Evolutionary conservation across 371 early-diverging fungal genomes (phyloP).

Genomic region (Mortierella sp.): DNA sequence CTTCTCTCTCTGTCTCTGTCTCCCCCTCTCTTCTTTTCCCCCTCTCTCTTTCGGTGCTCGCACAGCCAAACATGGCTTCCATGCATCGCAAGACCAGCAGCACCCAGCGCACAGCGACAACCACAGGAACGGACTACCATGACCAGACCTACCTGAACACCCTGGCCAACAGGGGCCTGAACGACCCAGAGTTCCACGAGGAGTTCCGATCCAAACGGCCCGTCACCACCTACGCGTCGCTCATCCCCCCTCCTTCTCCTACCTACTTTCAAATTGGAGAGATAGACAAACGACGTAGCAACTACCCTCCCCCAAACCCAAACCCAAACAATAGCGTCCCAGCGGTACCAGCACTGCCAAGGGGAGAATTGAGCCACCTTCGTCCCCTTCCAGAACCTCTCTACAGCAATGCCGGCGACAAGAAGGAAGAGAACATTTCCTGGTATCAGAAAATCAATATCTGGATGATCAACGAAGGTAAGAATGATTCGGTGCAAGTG

Average conservation of each 20-base stretch:
- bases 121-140: slow-evolving; percentile 14
- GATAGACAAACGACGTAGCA: slow-evolving; percentile 1
- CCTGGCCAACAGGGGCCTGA: slow-evolving; percentile 44
- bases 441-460: slow-evolving; percentile 43
- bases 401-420: slow-evolving; percentile 1
- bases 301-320: too few species aligned
- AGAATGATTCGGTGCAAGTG: too few species aligned
- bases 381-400: slow-evolving; percentile 21
- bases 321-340: background rate
- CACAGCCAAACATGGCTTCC: background rate
- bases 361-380: slow-evolving; percentile 38
- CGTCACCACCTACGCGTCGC: slow-evolving; percentile 37
- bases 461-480: slow-evolving; percentile 57
- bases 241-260: slow-evolving; percentile 51
- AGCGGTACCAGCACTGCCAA: background rate
- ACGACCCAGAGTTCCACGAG: slow-evolving; percentile 25
- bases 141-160: slow-evolving; percentile 45
- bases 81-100: slow-evolving; percentile 10
- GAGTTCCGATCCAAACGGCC: slow-evolving; percentile 29
- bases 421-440: slow-evolving; percentile 21
- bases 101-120: slow-evolving; percentile 4
- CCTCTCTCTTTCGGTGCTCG: background rate
- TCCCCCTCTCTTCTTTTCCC: background rate
- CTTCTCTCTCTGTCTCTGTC: background rate
- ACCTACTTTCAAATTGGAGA: slow-evolving; percentile 44